Percentiles rank a stretch among this genome's conserved stretches.
Evolutionary conservation across 2,329 filamentous ascomycete genomes (phyloP).

Genomic region (Emydomyces testavorans): DNA sequence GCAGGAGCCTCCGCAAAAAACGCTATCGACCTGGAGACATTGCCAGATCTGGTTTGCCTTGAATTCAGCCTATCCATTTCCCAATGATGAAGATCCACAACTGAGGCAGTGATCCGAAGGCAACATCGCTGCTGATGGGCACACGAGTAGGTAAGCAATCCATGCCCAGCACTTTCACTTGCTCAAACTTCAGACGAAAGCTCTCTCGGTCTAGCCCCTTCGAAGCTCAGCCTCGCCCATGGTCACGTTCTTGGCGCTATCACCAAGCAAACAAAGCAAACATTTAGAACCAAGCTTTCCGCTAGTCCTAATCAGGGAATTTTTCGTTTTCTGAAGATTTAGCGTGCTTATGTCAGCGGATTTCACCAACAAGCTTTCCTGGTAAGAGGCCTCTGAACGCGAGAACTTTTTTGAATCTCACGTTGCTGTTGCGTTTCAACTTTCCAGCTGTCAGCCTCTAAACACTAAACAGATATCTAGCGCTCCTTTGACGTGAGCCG

Average conservation of each 20-base stretch:
- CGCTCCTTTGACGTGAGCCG: too few species aligned
- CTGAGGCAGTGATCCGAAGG: neutral
- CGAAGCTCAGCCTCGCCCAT: neutral
- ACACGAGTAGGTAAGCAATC: too few species aligned
- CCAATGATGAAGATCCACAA: neutral
- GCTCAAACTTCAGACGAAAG: too few species aligned
- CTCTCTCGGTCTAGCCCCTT: neutral
- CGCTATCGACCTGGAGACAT: neutral
- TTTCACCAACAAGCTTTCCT: neutral
- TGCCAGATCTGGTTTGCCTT: neutral
- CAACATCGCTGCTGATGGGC: neutral
- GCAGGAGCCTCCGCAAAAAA: neutral
- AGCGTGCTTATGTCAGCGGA: neutral
- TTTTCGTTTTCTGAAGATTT: constrained; percentile 8
- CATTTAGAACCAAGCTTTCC: neutral
- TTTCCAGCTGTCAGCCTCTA: too few species aligned
- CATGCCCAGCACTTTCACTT: too few species aligned
- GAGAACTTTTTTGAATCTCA: too few species aligned
- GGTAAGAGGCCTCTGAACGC: too few species aligned
- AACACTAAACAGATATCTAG: too few species aligned
- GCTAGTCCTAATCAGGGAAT: constrained; percentile 11
- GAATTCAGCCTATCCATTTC: neutral
- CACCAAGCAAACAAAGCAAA: constrained; percentile 2
- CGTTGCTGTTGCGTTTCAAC: too few species aligned
- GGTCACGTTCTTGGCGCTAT: neutral